Base-by-base conservation (phyloP, 2,329 filamentous ascomycete species). In the Aspergillus pseudoviridinutans region DNA sequence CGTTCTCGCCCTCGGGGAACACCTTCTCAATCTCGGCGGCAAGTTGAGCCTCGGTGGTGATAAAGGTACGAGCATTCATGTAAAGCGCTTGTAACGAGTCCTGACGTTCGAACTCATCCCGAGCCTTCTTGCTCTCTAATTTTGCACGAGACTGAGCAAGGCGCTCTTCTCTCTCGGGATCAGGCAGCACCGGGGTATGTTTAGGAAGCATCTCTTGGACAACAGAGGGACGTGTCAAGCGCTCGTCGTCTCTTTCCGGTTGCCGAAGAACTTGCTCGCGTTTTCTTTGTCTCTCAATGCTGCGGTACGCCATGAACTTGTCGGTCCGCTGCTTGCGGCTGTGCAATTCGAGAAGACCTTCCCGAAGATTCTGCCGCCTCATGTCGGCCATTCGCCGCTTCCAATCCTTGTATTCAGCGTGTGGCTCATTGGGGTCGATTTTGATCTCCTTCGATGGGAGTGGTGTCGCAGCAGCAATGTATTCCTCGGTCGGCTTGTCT, bases 11-110 rank as follows among this genome's bases (percentile, higher is more conserved):
- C 27, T 86, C 84, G 17, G 85, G 82, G 76, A 97, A 99, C n/a
- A 88, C 81, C 61, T 81, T 77, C 24, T 95, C 88, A 56, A 97
- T 87, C 63, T 86, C 83, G 17, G 80, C 79, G 65, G 89, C 83
- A 35, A 99, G 83, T 72, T 96, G 88, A 52, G 82, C 78, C 72
- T 96, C 92, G 25, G 83, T 87, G 20, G 91, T 87, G 70, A 99
- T 97, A 77, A 97, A 99, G 42, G 85, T 80, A 27, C 89, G 84
- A 4, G 94, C 92, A 66, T 92, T 89, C 78, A 94, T 89, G 77
- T 99, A 99, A 12, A 99, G 83, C 58, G 90, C 87, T 75, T 96
- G 91, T 29, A 99, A 77, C 17, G 87, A 83, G 63, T 93, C 85
- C 59, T 84, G 81, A 52, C 89, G 84, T 54, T 82, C 80, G 57